Conservation (phyloP, 495 filamentous ascomycete genomes). For the Hamigera avellanea region DNA sequence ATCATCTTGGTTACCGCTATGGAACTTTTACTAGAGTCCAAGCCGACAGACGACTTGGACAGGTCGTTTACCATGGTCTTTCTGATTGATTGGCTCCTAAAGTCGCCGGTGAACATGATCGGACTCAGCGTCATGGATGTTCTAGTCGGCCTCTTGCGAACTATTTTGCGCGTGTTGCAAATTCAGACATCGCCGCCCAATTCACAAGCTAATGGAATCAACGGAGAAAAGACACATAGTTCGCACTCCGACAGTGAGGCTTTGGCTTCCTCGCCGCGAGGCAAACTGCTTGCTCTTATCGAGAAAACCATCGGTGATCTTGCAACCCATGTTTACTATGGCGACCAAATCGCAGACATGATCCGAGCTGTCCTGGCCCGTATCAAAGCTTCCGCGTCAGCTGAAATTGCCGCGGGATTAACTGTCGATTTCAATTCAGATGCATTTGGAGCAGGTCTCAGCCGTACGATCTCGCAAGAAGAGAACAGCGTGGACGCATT, state of each 20-base stretch:
- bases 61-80: slow-evolving; percentile 61
- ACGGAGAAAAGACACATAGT: slow-evolving; percentile 7
- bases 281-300: slow-evolving; percentile 51
- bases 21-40: slow-evolving; percentile 55
- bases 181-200: slow-evolving; percentile 9
- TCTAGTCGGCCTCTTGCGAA: slow-evolving; percentile 66
- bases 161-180: slow-evolving; percentile 50
- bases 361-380: slow-evolving; percentile 63
- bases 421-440: slow-evolving; percentile 7
- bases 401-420: slow-evolving; percentile 23
- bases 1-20: slow-evolving; percentile 71
- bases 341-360: slow-evolving; percentile 89
- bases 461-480: slow-evolving; percentile 7
- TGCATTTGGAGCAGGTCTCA: not conserved
- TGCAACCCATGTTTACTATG: slow-evolving; percentile 90
- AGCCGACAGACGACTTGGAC: slow-evolving; percentile 51
- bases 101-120: slow-evolving; percentile 83
- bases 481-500: slow-evolving; percentile 40
- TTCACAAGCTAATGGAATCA: not conserved
- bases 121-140: slow-evolving; percentile 91
- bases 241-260: slow-evolving; percentile 2
- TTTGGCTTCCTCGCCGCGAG: slow-evolving; percentile 30
- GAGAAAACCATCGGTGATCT: slow-evolving; percentile 71
- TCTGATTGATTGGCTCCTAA: slow-evolving; percentile 67
- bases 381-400: slow-evolving; percentile 50